Conservation (phyloP, 345 rosid genomes). For the Gossypium longicalyx region DNA sequence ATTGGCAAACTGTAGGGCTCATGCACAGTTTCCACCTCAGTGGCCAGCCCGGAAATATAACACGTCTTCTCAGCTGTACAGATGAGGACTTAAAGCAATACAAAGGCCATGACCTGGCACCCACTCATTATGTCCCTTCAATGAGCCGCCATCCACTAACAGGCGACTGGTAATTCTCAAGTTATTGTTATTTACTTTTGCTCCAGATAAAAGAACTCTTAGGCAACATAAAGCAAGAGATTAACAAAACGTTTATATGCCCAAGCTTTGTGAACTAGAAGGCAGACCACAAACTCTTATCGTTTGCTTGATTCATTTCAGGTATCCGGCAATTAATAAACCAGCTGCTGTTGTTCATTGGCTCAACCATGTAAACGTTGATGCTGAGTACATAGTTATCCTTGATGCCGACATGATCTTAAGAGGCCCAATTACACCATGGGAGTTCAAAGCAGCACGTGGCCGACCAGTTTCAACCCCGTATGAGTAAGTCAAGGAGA, state of each 20-base stretch:
- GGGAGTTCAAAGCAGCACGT: slow-evolving; percentile 89
- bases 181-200: slow-evolving; percentile 5
- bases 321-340: slow-evolving; percentile 99
- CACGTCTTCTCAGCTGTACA: slow-evolving; percentile 94
- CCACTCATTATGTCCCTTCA: slow-evolving; percentile 96
- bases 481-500: slow-evolving; percentile 59
- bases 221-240: not conserved
- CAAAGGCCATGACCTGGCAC: slow-evolving; percentile 85
- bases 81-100: slow-evolving; percentile 75
- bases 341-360: slow-evolving; percentile 98
- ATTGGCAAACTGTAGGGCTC: slow-evolving; percentile 98
- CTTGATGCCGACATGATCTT: slow-evolving; percentile 98
- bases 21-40: slow-evolving; percentile 86
- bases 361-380: slow-evolving; percentile 85
- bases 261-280: not conserved
- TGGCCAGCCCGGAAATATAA: slow-evolving; percentile 92
- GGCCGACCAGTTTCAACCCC: slow-evolving; percentile 99
- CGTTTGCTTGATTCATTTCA: slow-evolving; percentile 30
- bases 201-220: not conserved
- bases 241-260: not conserved
- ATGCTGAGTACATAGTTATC: slow-evolving; percentile 90
- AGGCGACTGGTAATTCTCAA: slow-evolving; percentile 78
- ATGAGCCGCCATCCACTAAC: slow-evolving; percentile 97
- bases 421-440: slow-evolving; percentile 95
- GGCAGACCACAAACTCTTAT: not conserved